Evolutionary conservation across 495 filamentous ascomycete genomes (phyloP).

Genomic region (Talaromyces liani): DNA sequence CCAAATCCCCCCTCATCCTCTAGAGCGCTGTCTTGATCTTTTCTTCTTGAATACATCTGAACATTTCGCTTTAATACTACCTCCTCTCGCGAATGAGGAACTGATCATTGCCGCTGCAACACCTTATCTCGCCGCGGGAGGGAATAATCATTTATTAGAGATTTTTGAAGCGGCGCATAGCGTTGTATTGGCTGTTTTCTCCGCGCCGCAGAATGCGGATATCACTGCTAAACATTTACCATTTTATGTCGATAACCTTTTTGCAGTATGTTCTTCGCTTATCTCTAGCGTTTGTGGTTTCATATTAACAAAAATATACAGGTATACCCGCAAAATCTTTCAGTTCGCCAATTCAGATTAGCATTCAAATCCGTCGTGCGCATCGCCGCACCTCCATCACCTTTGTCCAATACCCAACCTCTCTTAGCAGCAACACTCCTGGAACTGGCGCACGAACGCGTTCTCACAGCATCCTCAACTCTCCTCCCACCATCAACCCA

Average conservation of each 20-base stretch:
- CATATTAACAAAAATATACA: constrained; percentile 17
- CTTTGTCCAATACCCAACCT: constrained; percentile 61
- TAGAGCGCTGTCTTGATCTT: constrained; percentile 74
- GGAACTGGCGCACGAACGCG: constrained; percentile 70
- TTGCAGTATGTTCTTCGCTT: constrained; percentile 43
- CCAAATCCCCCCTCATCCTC: constrained; percentile 62
- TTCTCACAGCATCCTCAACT: constrained; percentile 45
- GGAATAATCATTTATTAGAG: constrained; percentile 55
- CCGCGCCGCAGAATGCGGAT: constrained; percentile 66
- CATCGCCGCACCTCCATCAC: constrained; percentile 76
- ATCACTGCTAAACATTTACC: constrained; percentile 69
- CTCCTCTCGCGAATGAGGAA: constrained; percentile 57
- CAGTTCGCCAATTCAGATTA: constrained; percentile 82
- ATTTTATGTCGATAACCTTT: constrained; percentile 79
- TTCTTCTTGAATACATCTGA: constrained; percentile 90
- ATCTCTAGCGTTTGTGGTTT: background rate
- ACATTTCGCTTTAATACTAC: constrained; percentile 68
- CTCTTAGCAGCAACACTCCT: constrained; percentile 70
- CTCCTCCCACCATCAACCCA: constrained; percentile 32
- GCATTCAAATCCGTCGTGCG: constrained; percentile 86
- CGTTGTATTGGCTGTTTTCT: constrained; percentile 73
- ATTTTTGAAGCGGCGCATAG: constrained; percentile 93
- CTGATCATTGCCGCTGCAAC: constrained; percentile 66
- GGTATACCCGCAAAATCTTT: constrained; percentile 77
- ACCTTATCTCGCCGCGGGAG: constrained; percentile 65